Conservation (phyloP, 495 filamentous ascomycete species). For the Daldinia caldariorum region DNA sequence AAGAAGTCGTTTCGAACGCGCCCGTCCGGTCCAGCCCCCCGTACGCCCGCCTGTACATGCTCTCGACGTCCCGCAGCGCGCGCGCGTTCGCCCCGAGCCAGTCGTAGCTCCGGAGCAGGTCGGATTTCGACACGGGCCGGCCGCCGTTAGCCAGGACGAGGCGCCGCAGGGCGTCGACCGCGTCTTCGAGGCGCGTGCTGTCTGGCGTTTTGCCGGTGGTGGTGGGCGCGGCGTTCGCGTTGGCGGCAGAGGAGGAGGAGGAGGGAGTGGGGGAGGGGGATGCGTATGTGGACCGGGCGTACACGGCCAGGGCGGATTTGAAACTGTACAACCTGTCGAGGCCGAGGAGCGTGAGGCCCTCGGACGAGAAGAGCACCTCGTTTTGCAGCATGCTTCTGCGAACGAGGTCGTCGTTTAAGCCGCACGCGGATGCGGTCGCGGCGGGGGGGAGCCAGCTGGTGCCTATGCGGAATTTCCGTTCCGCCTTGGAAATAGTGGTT, state of each 20-base stretch:
- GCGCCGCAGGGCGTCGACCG: conserved; percentile 67
- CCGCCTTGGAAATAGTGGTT: conserved; percentile 55
- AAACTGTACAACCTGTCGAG: conserved; percentile 80
- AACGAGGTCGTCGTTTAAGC: conserved; percentile 63
- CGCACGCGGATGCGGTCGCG: conserved; percentile 49
- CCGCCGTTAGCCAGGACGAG: conserved; percentile 69
- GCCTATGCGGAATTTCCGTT: conserved; percentile 56
- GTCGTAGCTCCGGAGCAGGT: conserved; percentile 69
- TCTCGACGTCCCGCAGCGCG: conserved; percentile 65
- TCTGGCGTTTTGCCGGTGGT: conserved; percentile 56
- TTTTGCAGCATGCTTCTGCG: conserved; percentile 73
- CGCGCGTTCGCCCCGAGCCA: conserved; percentile 66
- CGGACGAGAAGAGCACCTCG: conserved; percentile 74
- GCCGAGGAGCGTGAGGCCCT: conserved; percentile 71
- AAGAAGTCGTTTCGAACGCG: conserved; percentile 46
- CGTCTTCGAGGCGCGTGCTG: conserved; percentile 63
- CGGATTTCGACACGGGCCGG: conserved; percentile 64
- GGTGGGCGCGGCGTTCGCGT: no score
- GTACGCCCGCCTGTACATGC: conserved; percentile 66
- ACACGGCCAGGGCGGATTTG: conserved; percentile 69
- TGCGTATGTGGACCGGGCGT: conserved; percentile 51
- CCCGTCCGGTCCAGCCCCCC: conserved; percentile 50
- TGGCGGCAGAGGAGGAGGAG: no score
- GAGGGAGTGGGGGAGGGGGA: conserved; percentile 39
- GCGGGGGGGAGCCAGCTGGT: conserved; percentile 54